phyloP scores from a whole-genome alignment of 1,139 yeast genomes.

The Spathaspora jeffriesii region DNA sequence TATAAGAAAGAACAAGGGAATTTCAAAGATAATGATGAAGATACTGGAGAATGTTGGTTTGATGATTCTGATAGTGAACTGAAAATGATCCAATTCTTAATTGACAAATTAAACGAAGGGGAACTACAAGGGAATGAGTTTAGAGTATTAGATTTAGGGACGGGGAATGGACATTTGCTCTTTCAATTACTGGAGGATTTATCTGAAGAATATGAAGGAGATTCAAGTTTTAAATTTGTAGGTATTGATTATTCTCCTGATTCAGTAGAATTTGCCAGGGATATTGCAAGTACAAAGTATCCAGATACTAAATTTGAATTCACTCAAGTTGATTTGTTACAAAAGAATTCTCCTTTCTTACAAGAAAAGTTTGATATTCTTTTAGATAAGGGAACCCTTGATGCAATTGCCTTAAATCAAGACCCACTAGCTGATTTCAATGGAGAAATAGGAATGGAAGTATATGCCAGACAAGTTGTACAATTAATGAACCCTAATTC shows the following conservation, averaged over 20 bases:
- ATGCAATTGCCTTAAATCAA: conserved; percentile 91
- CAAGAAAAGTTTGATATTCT: conserved; percentile 62
- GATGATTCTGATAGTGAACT: conserved; percentile 90
- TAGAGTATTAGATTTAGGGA: conserved; percentile 78
- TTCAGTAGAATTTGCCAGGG: conserved; percentile 71
- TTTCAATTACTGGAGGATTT: conserved; percentile 65
- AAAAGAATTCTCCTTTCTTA: conserved; percentile 31
- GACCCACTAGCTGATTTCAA: conserved; percentile 38
- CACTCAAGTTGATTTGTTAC: conserved; percentile 47
- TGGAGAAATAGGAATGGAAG: conserved; percentile 54
- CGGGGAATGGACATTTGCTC: conserved; percentile 92
- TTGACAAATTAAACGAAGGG: conserved; percentile 26
- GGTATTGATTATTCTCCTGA: conserved; percentile 89
- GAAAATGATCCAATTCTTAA: conserved; percentile 69
- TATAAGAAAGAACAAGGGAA: conserved; percentile 72
- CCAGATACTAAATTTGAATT: conserved; percentile 38
- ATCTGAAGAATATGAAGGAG: conserved; percentile 40
- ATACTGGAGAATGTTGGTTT: conserved; percentile 97
- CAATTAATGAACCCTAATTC: conserved; percentile 58
- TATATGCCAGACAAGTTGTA: conserved; percentile 64
- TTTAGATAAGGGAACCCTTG: conserved; percentile 93
- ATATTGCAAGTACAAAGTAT: conserved; percentile 49
- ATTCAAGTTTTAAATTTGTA: conserved; percentile 38
- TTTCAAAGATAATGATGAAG: conserved; percentile 70
- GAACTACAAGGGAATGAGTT: conserved; percentile 22